Conservation (phyloP, 2,329 filamentous ascomycete species). For the Exophiala lecanii-corni region DNA sequence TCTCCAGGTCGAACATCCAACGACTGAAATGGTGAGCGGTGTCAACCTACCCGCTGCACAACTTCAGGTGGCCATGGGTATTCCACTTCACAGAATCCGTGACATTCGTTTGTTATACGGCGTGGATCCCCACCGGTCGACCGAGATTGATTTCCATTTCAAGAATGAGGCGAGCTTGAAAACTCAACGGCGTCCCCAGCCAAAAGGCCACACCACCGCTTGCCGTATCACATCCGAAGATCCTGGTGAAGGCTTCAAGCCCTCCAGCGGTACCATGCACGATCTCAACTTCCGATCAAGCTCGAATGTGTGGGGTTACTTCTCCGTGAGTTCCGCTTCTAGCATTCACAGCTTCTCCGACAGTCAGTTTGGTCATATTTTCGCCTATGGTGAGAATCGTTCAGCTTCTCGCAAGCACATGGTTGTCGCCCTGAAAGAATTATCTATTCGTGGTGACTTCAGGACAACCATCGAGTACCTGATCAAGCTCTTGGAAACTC, state of each 20-base stretch:
- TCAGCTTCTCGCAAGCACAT: constrained; percentile 97
- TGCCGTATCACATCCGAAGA: constrained; percentile 99
- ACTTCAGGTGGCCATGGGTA: constrained; percentile 97
- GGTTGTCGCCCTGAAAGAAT: constrained; percentile 95
- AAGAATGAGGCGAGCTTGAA: constrained; percentile 75
- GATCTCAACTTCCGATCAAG: constrained; percentile 98
- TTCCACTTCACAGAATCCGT: constrained; percentile 88
- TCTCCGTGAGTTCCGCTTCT: constrained; percentile 93
- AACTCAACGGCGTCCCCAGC: constrained; percentile 81
- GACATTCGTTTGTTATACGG: constrained; percentile 96
- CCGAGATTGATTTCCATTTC: constrained; percentile 95
- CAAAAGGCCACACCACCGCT: constrained; percentile 95
- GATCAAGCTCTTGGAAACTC: constrained; percentile 97
- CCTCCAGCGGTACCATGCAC: constrained; percentile 97
- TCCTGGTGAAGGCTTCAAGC: constrained; percentile 98
- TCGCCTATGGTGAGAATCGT: constrained; percentile 97
- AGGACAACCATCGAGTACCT: constrained; percentile 97
- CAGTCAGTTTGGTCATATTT: constrained; percentile 98
- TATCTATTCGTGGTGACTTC: constrained; percentile 99
- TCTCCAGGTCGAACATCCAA: constrained; percentile 99
- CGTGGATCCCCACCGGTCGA: constrained; percentile 79
- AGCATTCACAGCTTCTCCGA: constrained; percentile 99
- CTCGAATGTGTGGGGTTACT: constrained; percentile 99
- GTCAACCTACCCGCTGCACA: constrained; percentile 96
- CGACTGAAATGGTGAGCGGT: constrained; percentile 97